These are phyloP conservation scores for Myriosclerotinia duriaeana DNA, from an alignment of 2,329 filamentous ascomycete species.

Conservation along the genomic window DNA sequence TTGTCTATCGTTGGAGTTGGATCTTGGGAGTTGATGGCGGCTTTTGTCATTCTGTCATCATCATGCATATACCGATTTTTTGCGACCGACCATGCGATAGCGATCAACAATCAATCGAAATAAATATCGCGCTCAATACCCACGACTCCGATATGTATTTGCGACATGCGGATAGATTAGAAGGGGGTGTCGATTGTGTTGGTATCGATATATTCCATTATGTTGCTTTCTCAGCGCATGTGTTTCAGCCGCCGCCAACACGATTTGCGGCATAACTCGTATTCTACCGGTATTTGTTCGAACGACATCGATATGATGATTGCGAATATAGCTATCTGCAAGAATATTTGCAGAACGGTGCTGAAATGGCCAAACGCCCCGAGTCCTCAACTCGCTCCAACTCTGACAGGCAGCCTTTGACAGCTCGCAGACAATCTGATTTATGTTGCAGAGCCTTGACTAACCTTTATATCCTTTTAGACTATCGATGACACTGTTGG, in stretches of 20 bases:
- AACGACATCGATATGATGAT: neutral
- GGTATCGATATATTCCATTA: constrained; percentile 15
- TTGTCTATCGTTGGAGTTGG: constrained; percentile 24
- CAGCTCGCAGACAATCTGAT: constrained; percentile 2
- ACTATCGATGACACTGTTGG: constrained; percentile 97
- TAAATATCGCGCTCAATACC: neutral
- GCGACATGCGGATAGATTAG: neutral
- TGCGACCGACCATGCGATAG: constrained; percentile 13
- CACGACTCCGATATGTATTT: neutral
- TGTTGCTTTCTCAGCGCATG: constrained; percentile 26
- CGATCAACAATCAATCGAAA: neutral
- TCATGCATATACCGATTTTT: constrained; percentile 19
- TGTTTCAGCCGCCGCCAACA: constrained; percentile 28
- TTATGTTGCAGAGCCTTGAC: constrained; percentile 25
- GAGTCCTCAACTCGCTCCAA: neutral
- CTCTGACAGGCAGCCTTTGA: neutral
- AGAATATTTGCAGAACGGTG: neutral
- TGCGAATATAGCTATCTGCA: neutral
- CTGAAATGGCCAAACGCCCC: neutral
- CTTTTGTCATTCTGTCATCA: constrained; percentile 22
- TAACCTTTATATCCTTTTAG: constrained; percentile 49
- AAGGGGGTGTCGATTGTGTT: neutral
- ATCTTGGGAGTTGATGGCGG: constrained; percentile 28
- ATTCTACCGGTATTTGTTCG: no score
- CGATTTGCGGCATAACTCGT: neutral